A percentile compares a stretch with the other conserved stretches of the same genome.
phyloP scores from a whole-genome alignment of 139 green algal genomes.

The Picochlorum costavermella region DNA sequence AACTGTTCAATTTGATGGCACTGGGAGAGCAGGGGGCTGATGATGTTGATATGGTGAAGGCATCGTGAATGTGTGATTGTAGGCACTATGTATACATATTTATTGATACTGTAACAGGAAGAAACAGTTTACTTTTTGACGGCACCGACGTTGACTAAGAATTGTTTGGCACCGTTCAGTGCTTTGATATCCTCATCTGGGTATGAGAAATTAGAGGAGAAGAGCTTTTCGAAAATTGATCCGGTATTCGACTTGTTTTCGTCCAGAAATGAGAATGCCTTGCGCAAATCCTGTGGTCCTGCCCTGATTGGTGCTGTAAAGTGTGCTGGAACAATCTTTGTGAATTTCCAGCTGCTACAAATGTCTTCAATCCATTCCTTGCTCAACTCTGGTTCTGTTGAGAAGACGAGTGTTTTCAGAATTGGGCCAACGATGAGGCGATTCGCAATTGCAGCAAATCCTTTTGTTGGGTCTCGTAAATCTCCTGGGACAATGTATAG shows the following conservation, averaged over 20 bases:
- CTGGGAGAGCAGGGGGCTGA: constrained; percentile 17
- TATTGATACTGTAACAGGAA: not conserved
- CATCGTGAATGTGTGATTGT: not conserved
- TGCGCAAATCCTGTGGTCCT: constrained; percentile 29
- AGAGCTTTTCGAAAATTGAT: constrained; percentile 11
- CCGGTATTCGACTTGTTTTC: not conserved
- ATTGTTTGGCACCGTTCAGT: constrained; percentile 22
- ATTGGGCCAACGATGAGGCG: constrained; percentile 80
- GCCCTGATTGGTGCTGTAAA: constrained; percentile 71
- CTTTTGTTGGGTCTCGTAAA: constrained; percentile 53
- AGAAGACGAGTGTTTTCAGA: constrained; percentile 82
- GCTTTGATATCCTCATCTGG: constrained; percentile 35
- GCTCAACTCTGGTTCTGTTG: constrained; percentile 37
- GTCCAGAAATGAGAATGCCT: constrained; percentile 37
- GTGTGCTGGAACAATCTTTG: constrained; percentile 80
- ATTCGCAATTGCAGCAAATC: constrained; percentile 59
- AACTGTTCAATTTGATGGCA: constrained; percentile 81
- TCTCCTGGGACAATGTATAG: constrained; percentile 78
- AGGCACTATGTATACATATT: not conserved
- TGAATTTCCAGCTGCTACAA: constrained; percentile 68
- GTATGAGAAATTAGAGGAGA: constrained; percentile 10
- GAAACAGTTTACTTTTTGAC: constrained; percentile 23
- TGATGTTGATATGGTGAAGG: not conserved
- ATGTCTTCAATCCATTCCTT: constrained; percentile 76
- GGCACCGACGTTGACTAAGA: constrained; percentile 27